These are phyloP conservation scores for Scheffersomyces cryptocercus DNA, from an alignment of 1,139 yeast species.

Conservation along the genomic window DNA sequence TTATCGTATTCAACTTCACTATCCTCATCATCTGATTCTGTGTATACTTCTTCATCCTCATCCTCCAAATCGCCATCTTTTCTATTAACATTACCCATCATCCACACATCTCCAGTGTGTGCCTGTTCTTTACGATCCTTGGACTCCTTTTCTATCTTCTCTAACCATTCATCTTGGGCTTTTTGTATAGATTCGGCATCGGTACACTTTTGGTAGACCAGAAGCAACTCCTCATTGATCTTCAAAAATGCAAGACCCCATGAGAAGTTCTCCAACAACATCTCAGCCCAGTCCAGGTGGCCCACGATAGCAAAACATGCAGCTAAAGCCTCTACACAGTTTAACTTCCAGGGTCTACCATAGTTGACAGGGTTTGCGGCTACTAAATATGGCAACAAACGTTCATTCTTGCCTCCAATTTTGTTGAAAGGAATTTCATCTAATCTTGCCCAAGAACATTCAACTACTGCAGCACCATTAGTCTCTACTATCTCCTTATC, in stretches of 20 bases:
- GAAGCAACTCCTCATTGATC: constrained; percentile 76
- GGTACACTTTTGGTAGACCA: constrained; percentile 73
- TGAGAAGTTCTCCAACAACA: constrained; percentile 73
- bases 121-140: constrained; percentile 59
- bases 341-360: constrained; percentile 94
- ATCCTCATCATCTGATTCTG: constrained; percentile 4
- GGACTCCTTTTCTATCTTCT: constrained; percentile 65
- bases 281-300: constrained; percentile 83
- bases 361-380: constrained; percentile 98
- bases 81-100: constrained; percentile 75
- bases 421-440: constrained; percentile 93
- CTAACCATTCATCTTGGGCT: constrained; percentile 80
- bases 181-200: constrained; percentile 71
- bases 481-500: constrained; percentile 77
- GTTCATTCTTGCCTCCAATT: constrained; percentile 88
- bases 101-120: constrained; percentile 69
- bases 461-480: constrained; percentile 93
- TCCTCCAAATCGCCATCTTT: constrained; percentile 4
- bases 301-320: constrained; percentile 97
- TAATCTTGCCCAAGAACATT: constrained; percentile 96
- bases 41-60: constrained; percentile 8
- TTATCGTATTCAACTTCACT: constrained; percentile 10
- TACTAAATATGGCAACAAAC: constrained; percentile 85
- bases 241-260: constrained; percentile 91
- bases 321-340: constrained; percentile 96